Conservation (phyloP, 768 basidiomycete species). For the Agaricus sinodeliciosus region DNA sequence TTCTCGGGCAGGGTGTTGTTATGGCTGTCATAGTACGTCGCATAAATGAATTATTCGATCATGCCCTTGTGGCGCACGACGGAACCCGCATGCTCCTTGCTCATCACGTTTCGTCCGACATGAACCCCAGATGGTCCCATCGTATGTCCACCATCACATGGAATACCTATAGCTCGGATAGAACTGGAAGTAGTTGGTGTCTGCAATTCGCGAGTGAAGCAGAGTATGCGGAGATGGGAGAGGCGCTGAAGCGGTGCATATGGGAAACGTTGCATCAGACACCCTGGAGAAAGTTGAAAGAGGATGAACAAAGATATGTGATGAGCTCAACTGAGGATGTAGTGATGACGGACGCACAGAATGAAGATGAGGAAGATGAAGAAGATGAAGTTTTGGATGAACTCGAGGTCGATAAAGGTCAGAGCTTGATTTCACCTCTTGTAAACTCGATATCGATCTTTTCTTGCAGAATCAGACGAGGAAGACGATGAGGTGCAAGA, state of each 20-base stretch:
- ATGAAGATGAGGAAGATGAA: slow-evolving; percentile 64
- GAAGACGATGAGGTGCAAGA: slow-evolving; percentile 39
- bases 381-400: slow-evolving; percentile 72
- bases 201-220: slow-evolving; percentile 58
- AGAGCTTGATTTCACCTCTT: slow-evolving; percentile 8
- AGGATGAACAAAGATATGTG: slow-evolving; percentile 85
- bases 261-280: slow-evolving; percentile 78
- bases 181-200: slow-evolving; percentile 71
- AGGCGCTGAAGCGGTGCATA: slow-evolving; percentile 57
- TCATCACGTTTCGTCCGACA: slow-evolving; percentile 57
- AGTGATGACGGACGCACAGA: slow-evolving; percentile 68
- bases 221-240: slow-evolving; percentile 53
- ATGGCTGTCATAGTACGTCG: slow-evolving; percentile 46
- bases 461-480: slow-evolving; percentile 32
- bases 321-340: slow-evolving; percentile 77
- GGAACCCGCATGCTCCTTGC: slow-evolving; percentile 45
- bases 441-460: neutral
- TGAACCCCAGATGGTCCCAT: slow-evolving; percentile 65
- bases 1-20: slow-evolving; percentile 47
- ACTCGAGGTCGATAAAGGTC: slow-evolving; percentile 60
- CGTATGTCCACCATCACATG: slow-evolving; percentile 77
- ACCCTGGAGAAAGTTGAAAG: slow-evolving; percentile 77
- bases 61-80: slow-evolving; percentile 51
- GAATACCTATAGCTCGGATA: slow-evolving; percentile 61
- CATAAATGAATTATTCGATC: slow-evolving; percentile 40